Evolutionary conservation across 345 rosid species (phyloP).

Genomic region (Xanthoceras sorbifolium): DNA sequence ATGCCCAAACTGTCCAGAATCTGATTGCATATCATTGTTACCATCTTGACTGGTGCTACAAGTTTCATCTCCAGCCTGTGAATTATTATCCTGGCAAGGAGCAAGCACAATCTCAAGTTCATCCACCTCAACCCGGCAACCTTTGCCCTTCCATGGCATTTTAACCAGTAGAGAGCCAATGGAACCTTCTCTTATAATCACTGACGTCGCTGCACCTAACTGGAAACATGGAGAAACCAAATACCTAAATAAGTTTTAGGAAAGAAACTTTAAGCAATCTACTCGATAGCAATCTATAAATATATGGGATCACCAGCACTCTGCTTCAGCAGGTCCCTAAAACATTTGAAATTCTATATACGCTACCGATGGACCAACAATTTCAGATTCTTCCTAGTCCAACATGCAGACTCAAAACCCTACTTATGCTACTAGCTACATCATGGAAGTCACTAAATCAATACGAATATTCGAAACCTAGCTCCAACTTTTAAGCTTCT

Average conservation of each 20-base stretch:
- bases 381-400: not conserved
- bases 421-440: not conserved
- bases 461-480: not conserved
- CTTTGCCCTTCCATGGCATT: conserved; percentile 84
- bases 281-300: too few relatives aligned
- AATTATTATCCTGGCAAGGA: conserved; percentile 39
- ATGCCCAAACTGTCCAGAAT: conserved; percentile 40
- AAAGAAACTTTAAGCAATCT: not conserved
- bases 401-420: not conserved
- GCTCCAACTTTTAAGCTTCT: not conserved
- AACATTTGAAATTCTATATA: not conserved
- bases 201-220: conserved; percentile 57
- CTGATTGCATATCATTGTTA: conserved; percentile 27
- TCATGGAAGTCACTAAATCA: not conserved
- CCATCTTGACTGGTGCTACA: conserved; percentile 36
- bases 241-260: conserved; percentile 41
- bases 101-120: conserved; percentile 87
- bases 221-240: conserved; percentile 40
- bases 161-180: conserved; percentile 74
- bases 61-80: conserved; percentile 33
- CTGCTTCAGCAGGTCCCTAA: not conserved
- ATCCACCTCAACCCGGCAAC: conserved; percentile 84
- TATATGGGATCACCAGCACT: too few relatives aligned
- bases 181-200: conserved; percentile 88
- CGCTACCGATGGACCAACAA: not conserved